Evolutionary conservation across 2,329 filamentous ascomycete genomes (phyloP).

Genomic region (Colletotrichum spinosum): DNA sequence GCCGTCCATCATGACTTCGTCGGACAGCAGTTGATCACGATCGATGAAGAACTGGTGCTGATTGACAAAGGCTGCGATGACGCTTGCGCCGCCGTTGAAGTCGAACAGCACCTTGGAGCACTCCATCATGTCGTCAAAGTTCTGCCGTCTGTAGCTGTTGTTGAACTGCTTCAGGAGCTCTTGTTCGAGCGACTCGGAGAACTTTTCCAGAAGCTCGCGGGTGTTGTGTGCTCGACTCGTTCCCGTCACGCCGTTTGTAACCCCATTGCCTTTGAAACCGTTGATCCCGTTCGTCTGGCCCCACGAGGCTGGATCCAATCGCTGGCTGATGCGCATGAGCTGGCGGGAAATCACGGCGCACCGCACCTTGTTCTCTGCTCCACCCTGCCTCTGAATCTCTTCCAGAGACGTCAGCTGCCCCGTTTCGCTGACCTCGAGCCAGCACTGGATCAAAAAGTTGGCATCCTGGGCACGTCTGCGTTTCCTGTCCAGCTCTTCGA

Average conservation of each 20-base stretch:
- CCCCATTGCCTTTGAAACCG: slow-evolving; percentile 59
- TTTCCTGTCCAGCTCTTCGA: slow-evolving; percentile 96
- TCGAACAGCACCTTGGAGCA: slow-evolving; percentile 94
- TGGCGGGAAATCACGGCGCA: slow-evolving; percentile 95
- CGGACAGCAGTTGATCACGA: slow-evolving; percentile 88
- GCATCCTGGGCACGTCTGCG: slow-evolving; percentile 90
- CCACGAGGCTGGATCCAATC: slow-evolving; percentile 84
- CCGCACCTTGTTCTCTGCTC: slow-evolving; percentile 90
- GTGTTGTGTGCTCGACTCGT: slow-evolving; percentile 70
- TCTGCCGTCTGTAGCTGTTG: slow-evolving; percentile 93
- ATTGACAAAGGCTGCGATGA: slow-evolving; percentile 96
- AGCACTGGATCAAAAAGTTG: slow-evolving; percentile 95
- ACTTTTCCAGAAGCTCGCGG: slow-evolving; percentile 93
- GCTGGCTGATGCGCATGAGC: slow-evolving; percentile 91
- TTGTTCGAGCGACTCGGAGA: slow-evolving; percentile 94
- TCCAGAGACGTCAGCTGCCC: slow-evolving; percentile 90
- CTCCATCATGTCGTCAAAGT: slow-evolving; percentile 98
- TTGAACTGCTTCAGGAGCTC: slow-evolving; percentile 97
- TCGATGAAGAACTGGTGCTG: slow-evolving; percentile 99
- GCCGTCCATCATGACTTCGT: slow-evolving; percentile 81
- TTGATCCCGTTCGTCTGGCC: slow-evolving; percentile 69
- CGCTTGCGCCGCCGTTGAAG: slow-evolving; percentile 95
- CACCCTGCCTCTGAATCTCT: slow-evolving; percentile 85
- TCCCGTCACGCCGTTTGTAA: slow-evolving; percentile 60
- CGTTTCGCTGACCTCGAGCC: slow-evolving; percentile 92